phyloP scores from a whole-genome alignment of 805 yeast species.

The Jamesozyma lodderae region DNA sequence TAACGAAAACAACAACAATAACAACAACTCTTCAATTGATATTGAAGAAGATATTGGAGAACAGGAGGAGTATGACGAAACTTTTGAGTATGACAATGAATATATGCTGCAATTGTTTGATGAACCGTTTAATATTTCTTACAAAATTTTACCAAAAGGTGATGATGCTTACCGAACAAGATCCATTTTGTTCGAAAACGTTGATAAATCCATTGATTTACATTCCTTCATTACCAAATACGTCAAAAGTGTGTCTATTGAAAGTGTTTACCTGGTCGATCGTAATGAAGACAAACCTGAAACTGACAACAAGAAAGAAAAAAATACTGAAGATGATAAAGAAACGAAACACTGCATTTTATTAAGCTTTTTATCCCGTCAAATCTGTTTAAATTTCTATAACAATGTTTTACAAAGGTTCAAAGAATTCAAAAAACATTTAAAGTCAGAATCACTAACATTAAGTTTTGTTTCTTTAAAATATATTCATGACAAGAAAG shows the following conservation, averaged over 20 bases:
- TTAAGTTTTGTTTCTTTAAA: constrained; percentile 30
- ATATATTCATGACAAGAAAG: constrained; percentile 35
- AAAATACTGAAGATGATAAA: constrained; percentile 31
- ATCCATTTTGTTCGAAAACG: constrained; percentile 24
- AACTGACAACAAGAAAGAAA: constrained; percentile 33
- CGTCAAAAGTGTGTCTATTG: constrained; percentile 54
- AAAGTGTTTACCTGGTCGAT: constrained; percentile 38
- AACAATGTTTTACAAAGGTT: constrained; percentile 31
- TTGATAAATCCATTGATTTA: constrained; percentile 15
- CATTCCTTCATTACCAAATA: constrained; percentile 31
- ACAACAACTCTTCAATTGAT: neutral
- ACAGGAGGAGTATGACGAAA: neutral
- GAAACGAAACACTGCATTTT: constrained; percentile 18
- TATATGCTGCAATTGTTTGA: constrained; percentile 7
- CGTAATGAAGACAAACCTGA: neutral
- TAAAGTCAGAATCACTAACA: constrained; percentile 33
- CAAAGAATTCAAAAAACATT: constrained; percentile 29
- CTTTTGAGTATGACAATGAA: neutral
- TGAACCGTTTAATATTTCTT: constrained; percentile 16
- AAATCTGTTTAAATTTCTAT: constrained; percentile 32
- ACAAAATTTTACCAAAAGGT: constrained; percentile 24
- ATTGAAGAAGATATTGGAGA: neutral
- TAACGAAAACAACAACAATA: constrained; percentile 1
- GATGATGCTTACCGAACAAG: constrained; percentile 28
- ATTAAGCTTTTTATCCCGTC: constrained; percentile 28